Conservation (phyloP, 176 grass and related monocot genomes). For the Aegilops tauschii region DNA sequence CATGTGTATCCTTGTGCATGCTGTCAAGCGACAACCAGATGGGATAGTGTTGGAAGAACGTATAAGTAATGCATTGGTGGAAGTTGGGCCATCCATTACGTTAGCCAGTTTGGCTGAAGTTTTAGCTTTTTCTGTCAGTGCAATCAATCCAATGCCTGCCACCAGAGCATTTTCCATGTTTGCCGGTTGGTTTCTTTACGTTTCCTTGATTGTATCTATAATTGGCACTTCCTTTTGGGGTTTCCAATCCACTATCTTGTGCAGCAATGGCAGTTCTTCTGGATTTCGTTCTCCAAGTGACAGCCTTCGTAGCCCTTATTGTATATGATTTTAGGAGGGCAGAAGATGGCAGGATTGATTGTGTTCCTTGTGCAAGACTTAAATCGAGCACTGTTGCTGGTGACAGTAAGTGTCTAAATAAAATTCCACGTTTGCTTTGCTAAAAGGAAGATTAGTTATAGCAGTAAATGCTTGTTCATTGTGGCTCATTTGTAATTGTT, state of each 20-base stretch:
- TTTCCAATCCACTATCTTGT: conserved; percentile 39
- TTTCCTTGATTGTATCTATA: conserved; percentile 24
- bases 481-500: conserved; percentile 17
- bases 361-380: conserved; percentile 73
- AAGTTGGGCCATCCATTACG: conserved; percentile 98
- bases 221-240: conserved; percentile 18
- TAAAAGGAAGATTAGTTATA: neutral
- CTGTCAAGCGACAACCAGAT: conserved; percentile 80
- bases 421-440: conserved; percentile 13
- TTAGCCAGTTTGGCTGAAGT: conserved; percentile 91
- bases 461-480: conserved; percentile 21
- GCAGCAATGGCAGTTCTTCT: conserved; percentile 94
- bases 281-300: conserved; percentile 97
- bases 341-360: conserved; percentile 86
- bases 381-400: conserved; percentile 14
- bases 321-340: conserved; percentile 82
- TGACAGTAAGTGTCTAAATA: conserved; percentile 52
- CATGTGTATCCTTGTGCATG: conserved; percentile 98
- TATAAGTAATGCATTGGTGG: conserved; percentile 74
- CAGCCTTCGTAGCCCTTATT: conserved; percentile 90
- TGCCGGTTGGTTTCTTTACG: conserved; percentile 72
- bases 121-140: conserved; percentile 89
- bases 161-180: conserved; percentile 97
- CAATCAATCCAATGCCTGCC: conserved; percentile 91
- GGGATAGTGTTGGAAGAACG: conserved; percentile 64